Evolutionary conservation across 441 rosid genomes (phyloP), one percentile per base, ranked within the genome.

Genomic region (Syzygium malaccense): DNA sequence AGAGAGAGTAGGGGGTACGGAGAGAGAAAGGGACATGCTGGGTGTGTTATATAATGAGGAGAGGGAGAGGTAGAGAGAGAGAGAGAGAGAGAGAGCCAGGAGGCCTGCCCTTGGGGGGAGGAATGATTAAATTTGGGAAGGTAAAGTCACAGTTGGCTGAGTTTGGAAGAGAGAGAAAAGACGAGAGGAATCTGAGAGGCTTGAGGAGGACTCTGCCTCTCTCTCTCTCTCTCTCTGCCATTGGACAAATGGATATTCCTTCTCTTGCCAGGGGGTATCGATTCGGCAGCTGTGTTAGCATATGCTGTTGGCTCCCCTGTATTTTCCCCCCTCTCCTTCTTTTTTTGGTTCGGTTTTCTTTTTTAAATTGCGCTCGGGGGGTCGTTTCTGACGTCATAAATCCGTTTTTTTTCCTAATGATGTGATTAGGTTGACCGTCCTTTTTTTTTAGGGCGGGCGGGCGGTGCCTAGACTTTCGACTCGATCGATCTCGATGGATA

Each of bases 1-100:
- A 87, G 91, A 90, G 89, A 91, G 92, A 89, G 92, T 17, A 75
- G 86, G 92, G 87, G 89, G 92, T 94, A 93, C 91, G 93, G 96
- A 93, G 91, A 94, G 93, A 88, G 95, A 92, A 91, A 88, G 62
- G 48, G 92, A 54, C 83, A 75, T 75, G 51, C n/a, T 41, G 83
- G 78, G 45, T 45, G 41, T 9, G n/a, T 75, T 75, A 75, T 75
- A 75, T 75, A 75, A 41, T 3, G 79, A 23, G 28, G 25, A 62
- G 37, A 28, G 66, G 9, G 30, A 26, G 64, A 26, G 14, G n/a
- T n/a, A 64, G 79, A 68, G 48, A 33, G 79, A 66, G 78, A 30
- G 79, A 33, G 64, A 26, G 64, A 28, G 66, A 23, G 30, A 26
- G 64, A 26, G 14, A 13, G 66, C 5, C 8, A n/a, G 32, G 48